These are phyloP conservation scores for Coelastrella sp. DNA, from an alignment of 139 green algal genomes.

Conservation along the genomic window DNA sequence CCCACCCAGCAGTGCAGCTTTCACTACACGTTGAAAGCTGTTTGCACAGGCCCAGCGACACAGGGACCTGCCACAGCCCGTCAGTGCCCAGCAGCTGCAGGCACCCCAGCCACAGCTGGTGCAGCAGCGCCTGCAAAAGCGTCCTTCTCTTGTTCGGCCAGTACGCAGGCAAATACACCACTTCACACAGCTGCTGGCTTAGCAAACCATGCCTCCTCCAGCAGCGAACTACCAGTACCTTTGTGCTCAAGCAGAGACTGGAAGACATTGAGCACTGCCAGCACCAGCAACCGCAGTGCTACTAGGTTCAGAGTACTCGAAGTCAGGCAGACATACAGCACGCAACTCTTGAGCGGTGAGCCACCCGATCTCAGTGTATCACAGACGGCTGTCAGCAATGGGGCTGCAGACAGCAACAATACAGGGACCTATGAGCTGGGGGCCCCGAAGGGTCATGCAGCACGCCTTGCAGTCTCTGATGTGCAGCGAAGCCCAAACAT, in stretches of 20 bases:
- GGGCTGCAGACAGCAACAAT: background rate
- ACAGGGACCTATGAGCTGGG: no score
- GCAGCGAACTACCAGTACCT: background rate
- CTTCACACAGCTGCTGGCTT: background rate
- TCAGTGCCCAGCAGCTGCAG: no score
- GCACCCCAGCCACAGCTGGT: no score
- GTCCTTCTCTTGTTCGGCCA: background rate
- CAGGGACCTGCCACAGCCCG: no score
- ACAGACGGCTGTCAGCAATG: background rate
- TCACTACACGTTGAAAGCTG: background rate
- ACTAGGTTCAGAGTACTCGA: background rate
- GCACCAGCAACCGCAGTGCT: background rate
- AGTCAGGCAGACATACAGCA: background rate
- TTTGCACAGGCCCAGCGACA: no score
- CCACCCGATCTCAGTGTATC: no score
- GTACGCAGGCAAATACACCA: background rate
- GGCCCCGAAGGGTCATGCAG: no score
- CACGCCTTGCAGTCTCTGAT: no score
- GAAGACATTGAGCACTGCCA: background rate
- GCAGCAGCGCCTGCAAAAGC: no score
- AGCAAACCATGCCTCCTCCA: background rate
- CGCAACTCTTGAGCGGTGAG: background rate
- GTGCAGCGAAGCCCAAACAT: no score
- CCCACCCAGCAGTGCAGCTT: background rate
- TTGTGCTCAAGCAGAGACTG: background rate